Base-by-base conservation (phyloP, 2,329 filamentous ascomycete genomes). In the Fusarium staphyleae region DNA sequence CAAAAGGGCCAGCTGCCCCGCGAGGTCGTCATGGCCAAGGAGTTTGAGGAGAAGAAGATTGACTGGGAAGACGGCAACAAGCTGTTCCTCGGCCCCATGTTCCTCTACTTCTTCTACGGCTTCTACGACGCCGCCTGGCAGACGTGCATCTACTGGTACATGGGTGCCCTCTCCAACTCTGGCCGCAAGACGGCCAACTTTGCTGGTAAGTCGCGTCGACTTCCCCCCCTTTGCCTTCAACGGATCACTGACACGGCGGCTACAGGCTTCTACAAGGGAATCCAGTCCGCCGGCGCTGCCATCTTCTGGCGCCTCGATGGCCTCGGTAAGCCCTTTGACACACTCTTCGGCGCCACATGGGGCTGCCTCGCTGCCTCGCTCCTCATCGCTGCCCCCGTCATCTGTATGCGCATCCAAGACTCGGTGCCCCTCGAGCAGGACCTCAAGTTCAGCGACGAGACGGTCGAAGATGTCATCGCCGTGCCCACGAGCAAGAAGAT, bases 101-200 rank as follows among this genome's bases (percentile, higher is more conserved):
- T 88, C 64, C 74, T 89, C 12, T 89, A 88, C 75, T 85, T 89
- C 68, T 88, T 87, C 72, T 89, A 88, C 67, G 87, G 87, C 33
- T 80, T 84, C 56, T 87, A 85, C 66, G 87, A 89, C 68, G 84
- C 86, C 2, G 77, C 85, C 14, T 89, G 85, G 85, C 86, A 89
- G 69, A 68, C 66, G 12, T 68, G 64, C 47, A 69, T 68, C 44
- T 69, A 68, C 60, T 69, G 64, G 66, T 93, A 89, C 79, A 96
- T 97, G 89, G 93, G 93, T 46, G 84, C 92, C 15, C 81, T 96
- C 36, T 92, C 90, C 70, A 96, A 97, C 83, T 96, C 93, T 61
- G 85, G 89, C 56, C 90, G 92, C 72, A 93, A 91, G 75, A 84
- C 93, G 18, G 92, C 93, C 77, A 96, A 96, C 78, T 88, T 93